Conservation (phyloP, 139 green algal species). For the Auxenochlorella pyrenoidosa region DNA sequence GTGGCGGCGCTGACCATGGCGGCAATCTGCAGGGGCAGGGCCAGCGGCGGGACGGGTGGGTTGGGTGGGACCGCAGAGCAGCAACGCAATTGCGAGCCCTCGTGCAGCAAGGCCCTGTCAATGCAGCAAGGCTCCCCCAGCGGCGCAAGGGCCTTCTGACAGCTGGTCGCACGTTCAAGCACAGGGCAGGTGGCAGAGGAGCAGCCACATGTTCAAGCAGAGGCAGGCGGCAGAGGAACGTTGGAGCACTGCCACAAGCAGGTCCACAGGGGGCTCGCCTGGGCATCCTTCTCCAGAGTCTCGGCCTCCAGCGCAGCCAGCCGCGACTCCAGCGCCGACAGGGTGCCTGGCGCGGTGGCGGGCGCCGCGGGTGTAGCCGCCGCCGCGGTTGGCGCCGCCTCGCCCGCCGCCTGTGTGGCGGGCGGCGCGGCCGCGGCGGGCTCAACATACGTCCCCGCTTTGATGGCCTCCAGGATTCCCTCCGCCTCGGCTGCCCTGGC, state of each 20-base stretch:
- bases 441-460: neutral
- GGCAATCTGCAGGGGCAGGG: slow-evolving; percentile 29
- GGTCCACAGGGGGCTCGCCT: neutral
- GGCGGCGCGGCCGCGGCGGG: neutral
- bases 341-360: neutral
- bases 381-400: neutral
- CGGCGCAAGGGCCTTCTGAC: no score
- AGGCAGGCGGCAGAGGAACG: no score
- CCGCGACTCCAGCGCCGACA: slow-evolving; percentile 26
- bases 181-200: no score
- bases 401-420: neutral
- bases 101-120: neutral
- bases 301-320: slow-evolving; percentile 41
- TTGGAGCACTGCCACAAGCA: neutral
- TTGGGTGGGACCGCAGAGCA: neutral
- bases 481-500: neutral
- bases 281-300: slow-evolving; percentile 41
- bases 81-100: neutral
- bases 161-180: no score
- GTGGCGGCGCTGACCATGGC: slow-evolving; percentile 16
- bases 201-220: no score
- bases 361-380: neutral
- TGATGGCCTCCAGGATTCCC: neutral
- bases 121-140: no score
- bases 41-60: neutral